phyloP scores from a whole-genome alignment of 805 yeast species.

The Ogataea kodamae region DNA sequence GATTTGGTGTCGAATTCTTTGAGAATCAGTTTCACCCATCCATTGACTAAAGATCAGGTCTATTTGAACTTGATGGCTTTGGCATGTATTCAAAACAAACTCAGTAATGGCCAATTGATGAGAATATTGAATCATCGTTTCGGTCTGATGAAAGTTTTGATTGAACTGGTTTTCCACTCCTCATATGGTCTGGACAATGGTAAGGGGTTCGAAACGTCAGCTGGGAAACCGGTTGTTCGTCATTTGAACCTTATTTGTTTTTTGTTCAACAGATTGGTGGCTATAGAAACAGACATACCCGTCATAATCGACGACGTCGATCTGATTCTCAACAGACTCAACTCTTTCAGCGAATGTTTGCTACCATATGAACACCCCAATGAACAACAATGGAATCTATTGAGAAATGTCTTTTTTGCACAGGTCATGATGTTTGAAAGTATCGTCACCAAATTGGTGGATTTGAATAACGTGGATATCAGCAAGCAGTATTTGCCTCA shows the following conservation, averaged over 20 bases:
- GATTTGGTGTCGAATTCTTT: conserved; percentile 15
- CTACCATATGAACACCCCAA: conserved; percentile 16
- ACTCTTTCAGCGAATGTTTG: conserved; percentile 29
- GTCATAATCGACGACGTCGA: conserved; percentile 21
- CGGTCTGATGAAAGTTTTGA: conserved; percentile 16
- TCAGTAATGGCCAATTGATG: conserved; percentile 8
- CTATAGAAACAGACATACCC: conserved; percentile 12
- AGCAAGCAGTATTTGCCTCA: conserved; percentile 14
- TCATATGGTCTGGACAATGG: conserved; percentile 27
- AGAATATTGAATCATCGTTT: conserved; percentile 14
- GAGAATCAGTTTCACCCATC: conserved; percentile 4
- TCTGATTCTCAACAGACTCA: conserved; percentile 26
- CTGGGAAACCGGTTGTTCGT: conserved; percentile 39
- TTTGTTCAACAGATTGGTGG: conserved; percentile 29
- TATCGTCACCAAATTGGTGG: conserved; percentile 37
- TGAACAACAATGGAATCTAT: conserved; percentile 21
- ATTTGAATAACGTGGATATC: conserved; percentile 22
- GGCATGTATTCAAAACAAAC: conserved; percentile 16
- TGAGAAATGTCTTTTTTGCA: conserved; percentile 40
- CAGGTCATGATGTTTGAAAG: conserved; percentile 51
- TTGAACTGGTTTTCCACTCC: conserved; percentile 19
- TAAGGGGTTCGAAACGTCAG: not conserved
- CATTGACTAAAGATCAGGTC: conserved; percentile 13
- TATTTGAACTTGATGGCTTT: conserved; percentile 17
- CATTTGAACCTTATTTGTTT: conserved; percentile 49